Evolutionary conservation across 441 rosid species (phyloP).

Genomic region (Hura crepitans): DNA sequence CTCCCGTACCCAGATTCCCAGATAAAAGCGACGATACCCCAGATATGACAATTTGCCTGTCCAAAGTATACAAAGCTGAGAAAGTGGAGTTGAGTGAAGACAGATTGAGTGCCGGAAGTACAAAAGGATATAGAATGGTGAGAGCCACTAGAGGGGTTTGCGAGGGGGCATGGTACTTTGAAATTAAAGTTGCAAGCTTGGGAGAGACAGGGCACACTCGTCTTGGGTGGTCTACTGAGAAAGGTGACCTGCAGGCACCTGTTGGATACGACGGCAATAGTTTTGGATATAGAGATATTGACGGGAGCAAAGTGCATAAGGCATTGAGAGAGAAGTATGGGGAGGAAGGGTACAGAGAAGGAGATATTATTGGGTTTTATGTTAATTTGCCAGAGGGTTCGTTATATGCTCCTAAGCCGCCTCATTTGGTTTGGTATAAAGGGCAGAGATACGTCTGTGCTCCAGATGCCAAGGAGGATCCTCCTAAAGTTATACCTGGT

Average conservation of each 20-base stretch:
- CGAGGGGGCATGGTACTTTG: slow-evolving; percentile 97
- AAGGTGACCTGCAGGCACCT: slow-evolving; percentile 93
- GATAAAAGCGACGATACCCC: slow-evolving; percentile 76
- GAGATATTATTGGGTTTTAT: slow-evolving; percentile 87
- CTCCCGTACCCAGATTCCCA: slow-evolving; percentile 71
- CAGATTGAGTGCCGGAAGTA: slow-evolving; percentile 75
- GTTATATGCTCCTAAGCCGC: slow-evolving; percentile 64
- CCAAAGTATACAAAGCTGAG: slow-evolving; percentile 92
- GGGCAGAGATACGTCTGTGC: slow-evolving; percentile 80
- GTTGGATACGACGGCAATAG: slow-evolving; percentile 92
- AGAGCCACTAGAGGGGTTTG: slow-evolving; percentile 87
- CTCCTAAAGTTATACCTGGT: slow-evolving; percentile 79
- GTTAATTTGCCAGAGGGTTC: slow-evolving; percentile 83
- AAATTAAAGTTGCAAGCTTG: slow-evolving; percentile 62
- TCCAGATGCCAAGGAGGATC: slow-evolving; percentile 78
- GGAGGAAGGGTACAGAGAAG: slow-evolving; percentile 85
- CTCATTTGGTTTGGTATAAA: slow-evolving; percentile 75
- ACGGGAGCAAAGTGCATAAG: slow-evolving; percentile 93
- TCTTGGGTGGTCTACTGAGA: slow-evolving; percentile 90
- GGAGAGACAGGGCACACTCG: slow-evolving; percentile 93
- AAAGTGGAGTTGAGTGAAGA: slow-evolving; percentile 88
- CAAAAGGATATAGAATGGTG: slow-evolving; percentile 95
- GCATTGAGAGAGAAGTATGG: slow-evolving; percentile 86
- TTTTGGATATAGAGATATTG: slow-evolving; percentile 85
- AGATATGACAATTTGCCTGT: slow-evolving; percentile 63